A percentile compares a stretch with the other conserved stretches of the same genome.
These are phyloP conservation scores for Globisporangium lucens DNA, from an alignment of 352 stramenopile species.

Conservation along the genomic window DNA sequence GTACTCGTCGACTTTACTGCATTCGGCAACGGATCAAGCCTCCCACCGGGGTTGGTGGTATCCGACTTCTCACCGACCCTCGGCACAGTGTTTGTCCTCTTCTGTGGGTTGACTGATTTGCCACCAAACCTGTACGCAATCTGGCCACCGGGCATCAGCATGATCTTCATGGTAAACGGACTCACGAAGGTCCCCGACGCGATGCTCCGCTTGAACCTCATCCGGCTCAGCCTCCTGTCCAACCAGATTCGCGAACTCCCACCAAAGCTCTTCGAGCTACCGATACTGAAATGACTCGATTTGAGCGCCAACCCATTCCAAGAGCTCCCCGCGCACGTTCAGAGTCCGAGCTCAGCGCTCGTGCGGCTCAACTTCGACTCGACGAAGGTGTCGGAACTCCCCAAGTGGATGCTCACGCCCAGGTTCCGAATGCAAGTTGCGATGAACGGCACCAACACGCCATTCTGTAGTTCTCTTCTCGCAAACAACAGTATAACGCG, in stretches of 20 bases:
- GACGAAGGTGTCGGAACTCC: constrained; percentile 5
- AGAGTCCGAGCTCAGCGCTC: background rate
- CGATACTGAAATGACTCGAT: constrained; percentile 7
- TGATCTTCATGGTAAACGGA: constrained; percentile 22
- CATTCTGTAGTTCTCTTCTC: too few relatives aligned
- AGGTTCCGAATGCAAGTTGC: background rate
- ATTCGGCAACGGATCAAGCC: background rate
- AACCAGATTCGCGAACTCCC: constrained; percentile 4
- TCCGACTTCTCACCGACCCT: constrained; percentile 27
- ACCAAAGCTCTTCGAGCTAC: constrained; percentile 6
- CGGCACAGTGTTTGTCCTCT: constrained; percentile 26
- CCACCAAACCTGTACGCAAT: constrained; percentile 30
- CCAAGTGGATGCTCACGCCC: constrained; percentile 4
- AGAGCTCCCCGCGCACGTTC: background rate
- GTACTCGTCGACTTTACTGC: constrained; percentile 23
- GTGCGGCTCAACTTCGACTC: background rate
- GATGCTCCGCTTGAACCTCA: constrained; percentile 15
- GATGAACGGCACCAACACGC: too few relatives aligned
- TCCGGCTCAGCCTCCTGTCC: background rate
- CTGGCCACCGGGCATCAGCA: constrained; percentile 24
- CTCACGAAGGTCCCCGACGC: constrained; percentile 21
- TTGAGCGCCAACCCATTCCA: background rate
- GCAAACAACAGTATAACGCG: too few relatives aligned
- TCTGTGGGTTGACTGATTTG: constrained; percentile 29
- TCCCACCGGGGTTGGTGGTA: constrained; percentile 34